phyloP scores from a whole-genome alignment of 1,284 basidiomycete species.

The Microbotryomycetes sp. region DNA sequence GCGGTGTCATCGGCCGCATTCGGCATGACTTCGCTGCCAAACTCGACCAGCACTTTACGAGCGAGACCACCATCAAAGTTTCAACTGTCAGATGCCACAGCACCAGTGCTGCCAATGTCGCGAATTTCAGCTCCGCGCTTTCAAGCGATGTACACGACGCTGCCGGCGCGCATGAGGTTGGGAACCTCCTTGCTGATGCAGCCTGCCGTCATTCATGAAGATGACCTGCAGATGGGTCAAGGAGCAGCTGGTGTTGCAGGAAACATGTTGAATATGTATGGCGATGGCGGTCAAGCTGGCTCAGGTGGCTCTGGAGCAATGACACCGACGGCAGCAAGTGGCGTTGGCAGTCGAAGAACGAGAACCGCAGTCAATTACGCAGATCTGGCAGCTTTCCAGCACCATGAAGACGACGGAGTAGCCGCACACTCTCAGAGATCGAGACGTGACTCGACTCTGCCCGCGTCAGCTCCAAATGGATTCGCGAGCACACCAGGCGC shows the following conservation, averaged over 20 bases:
- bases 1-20: too few relatives aligned
- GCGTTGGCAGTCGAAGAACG: conserved; percentile 16
- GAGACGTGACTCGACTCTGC: conserved; percentile 4
- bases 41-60: too few relatives aligned
- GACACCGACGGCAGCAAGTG: conserved; percentile 5
- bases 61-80: background rate
- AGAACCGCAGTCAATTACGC: conserved; percentile 74
- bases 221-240: conserved; percentile 3
- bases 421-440: conserved; percentile 15
- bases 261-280: conserved; percentile 5
- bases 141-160: conserved; percentile 77
- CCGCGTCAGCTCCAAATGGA: conserved; percentile 42
- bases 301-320: conserved; percentile 11
- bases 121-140: conserved; percentile 15
- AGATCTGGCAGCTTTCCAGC: conserved; percentile 61
- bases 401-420: conserved; percentile 46
- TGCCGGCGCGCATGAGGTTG: conserved; percentile 84
- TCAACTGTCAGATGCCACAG: conserved; percentile 6
- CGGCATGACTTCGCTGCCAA: too few relatives aligned
- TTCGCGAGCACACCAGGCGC: conserved; percentile 39
- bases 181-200: conserved; percentile 86
- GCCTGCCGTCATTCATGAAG: conserved; percentile 53
- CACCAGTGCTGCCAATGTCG: conserved; percentile 25
- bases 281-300: background rate
- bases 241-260: background rate